Base-by-base conservation (phyloP, 2,329 filamentous ascomycete genomes). In the Sarocladiaceae sp. region DNA sequence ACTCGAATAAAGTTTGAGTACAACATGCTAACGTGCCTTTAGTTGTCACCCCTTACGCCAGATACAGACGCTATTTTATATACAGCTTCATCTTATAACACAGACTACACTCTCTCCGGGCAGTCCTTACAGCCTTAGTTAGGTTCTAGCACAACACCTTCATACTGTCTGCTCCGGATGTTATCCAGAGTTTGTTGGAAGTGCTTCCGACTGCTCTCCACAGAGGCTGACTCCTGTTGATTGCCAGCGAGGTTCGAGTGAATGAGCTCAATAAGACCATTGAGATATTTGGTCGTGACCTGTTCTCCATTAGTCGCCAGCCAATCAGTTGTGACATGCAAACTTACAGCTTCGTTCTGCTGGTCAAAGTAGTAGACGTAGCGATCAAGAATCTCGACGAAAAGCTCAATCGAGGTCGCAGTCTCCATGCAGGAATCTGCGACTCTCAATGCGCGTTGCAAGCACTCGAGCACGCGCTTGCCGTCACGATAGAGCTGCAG, bases 291-390 rank as follows among this genome's bases (percentile, higher is more conserved):
- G 2, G 88, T 97, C 4, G 94, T 99, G 35, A 99, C 79, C 79
- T 83, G 54, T 2, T 13, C n/a, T n/a, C n/a, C n/a, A n/a, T n/a
- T n/a, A n/a, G n/a, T n/a, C n/a, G n/a, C n/a, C n/a, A n/a, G n/a
- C n/a, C n/a, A n/a, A n/a, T n/a, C n/a, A n/a, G n/a, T n/a, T n/a
- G n/a, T n/a, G n/a, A n/a, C n/a, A n/a, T n/a, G n/a, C n/a, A n/a
- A 18, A 64, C 78, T 64, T 67, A 82, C 94, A 59, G 92, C 92
- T 72, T 99, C 94, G 70, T 99, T 99, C 66, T 96, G 90, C 69
- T 99, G 93, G 70, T 99, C 94, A 73, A 97, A 99, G 75, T 97
- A 99, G 71, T 99, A 99, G 51, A 97, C 92, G 67, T 99, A 99
- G 69, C 94, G 85, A 69, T 99, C 97, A 52, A 99, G 75, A 57